Evolutionary conservation across 768 basidiomycete genomes (phyloP).

Genomic region (Naganishia vaughanmartiniae): DNA sequence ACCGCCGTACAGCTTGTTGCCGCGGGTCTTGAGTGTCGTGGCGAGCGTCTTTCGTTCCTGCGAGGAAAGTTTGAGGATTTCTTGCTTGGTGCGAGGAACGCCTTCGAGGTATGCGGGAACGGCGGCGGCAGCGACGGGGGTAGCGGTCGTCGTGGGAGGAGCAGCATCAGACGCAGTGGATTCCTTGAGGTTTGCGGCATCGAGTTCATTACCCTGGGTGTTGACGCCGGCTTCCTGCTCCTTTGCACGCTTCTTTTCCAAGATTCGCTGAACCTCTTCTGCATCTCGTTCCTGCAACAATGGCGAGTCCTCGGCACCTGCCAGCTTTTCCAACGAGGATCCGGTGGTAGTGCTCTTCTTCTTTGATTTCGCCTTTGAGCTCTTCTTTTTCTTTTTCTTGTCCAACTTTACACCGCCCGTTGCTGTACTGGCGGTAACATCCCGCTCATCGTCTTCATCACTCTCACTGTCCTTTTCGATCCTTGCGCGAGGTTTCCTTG

Average conservation of each 20-base stretch:
- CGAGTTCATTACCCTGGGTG: conserved; percentile 8
- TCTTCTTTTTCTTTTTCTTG: conserved; percentile 61
- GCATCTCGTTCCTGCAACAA: conserved; percentile 73
- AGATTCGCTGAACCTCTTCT: conserved; percentile 37
- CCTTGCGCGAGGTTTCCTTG: conserved; percentile 56
- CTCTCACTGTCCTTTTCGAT: conserved; percentile 22
- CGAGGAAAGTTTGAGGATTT: conserved; percentile 23
- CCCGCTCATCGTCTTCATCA: conserved; percentile 24
- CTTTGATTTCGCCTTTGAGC: conserved; percentile 51
- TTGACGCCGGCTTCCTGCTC: conserved; percentile 22
- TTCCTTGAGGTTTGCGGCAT: conserved; percentile 10
- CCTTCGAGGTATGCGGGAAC: conserved; percentile 27
- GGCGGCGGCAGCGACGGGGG: conserved; percentile 13
- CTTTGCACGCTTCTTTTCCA: conserved; percentile 19
- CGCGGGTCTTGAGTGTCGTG: conserved; percentile 55
- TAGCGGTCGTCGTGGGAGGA: conserved; percentile 26
- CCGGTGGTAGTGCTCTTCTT: conserved; percentile 46
- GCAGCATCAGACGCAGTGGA: neutral
- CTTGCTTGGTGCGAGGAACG: conserved; percentile 29
- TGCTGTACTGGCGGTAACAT: conserved; percentile 52
- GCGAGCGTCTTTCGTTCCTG: conserved; percentile 58
- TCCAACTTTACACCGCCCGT: conserved; percentile 34
- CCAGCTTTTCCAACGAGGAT: conserved; percentile 31
- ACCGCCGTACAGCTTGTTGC: conserved; percentile 55
- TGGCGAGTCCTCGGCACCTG: conserved; percentile 60